These are phyloP conservation scores for Fusarium temperatum DNA, from an alignment of 2,329 filamentous ascomycete species.

Conservation along the genomic window DNA sequence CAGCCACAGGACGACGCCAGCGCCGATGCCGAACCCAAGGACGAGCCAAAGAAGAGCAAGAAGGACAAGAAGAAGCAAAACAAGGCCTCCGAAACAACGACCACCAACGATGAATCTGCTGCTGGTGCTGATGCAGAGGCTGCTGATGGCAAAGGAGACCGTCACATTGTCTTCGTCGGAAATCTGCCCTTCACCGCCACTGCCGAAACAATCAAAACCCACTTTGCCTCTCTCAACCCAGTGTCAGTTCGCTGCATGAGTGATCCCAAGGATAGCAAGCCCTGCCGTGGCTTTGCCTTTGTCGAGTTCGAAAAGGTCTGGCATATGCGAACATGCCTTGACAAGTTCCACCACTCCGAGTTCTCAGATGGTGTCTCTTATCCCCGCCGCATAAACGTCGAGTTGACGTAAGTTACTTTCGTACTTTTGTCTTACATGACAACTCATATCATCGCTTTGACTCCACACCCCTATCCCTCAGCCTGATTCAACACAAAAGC, in stretches of 20 bases:
- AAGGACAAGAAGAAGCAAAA: constrained; percentile 44
- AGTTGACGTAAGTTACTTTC: constrained; percentile 74
- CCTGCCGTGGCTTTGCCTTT: constrained; percentile 82
- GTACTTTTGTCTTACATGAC: constrained; percentile 3
- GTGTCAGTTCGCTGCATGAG: constrained; percentile 71
- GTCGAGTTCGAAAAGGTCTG: constrained; percentile 88
- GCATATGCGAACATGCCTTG: constrained; percentile 91
- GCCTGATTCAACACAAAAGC: neutral
- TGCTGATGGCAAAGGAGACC: constrained; percentile 40
- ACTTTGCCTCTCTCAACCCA: constrained; percentile 76
- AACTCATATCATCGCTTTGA: neutral
- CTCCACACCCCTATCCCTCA: neutral
- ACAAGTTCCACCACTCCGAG: constrained; percentile 86
- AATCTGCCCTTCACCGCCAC: constrained; percentile 91
- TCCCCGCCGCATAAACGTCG: constrained; percentile 86
- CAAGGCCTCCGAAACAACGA: constrained; percentile 33
- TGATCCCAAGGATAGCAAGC: constrained; percentile 66
- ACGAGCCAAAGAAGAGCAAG: constrained; percentile 47
- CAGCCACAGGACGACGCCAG: constrained; percentile 24
- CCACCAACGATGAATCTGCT: constrained; percentile 13
- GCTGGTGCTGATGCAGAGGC: constrained; percentile 16
- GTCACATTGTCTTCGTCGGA: constrained; percentile 58
- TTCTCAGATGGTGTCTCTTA: constrained; percentile 68
- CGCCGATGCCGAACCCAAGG: constrained; percentile 39
- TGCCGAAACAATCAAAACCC: constrained; percentile 70